phyloP scores from a whole-genome alignment of 345 rosid genomes.

The Sonneratia caseolaris region DNA sequence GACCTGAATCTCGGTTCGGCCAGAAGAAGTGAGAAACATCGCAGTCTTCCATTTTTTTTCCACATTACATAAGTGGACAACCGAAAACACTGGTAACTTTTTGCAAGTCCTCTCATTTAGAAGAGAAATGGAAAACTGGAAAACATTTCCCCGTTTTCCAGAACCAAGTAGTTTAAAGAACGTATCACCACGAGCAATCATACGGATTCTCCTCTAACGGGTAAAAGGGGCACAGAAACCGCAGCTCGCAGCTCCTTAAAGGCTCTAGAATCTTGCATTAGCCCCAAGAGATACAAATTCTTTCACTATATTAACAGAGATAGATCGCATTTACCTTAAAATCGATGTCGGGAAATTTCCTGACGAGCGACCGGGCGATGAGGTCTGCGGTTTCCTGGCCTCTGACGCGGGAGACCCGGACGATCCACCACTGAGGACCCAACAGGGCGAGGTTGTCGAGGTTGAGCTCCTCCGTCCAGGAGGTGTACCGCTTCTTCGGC shows the following conservation, averaged over 20 bases:
- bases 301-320: background rate
- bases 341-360: conserved; percentile 45
- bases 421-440: conserved; percentile 84
- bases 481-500: conserved; percentile 46
- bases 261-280: background rate
- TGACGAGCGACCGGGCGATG: conserved; percentile 45
- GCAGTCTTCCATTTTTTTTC: background rate
- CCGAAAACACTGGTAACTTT: background rate
- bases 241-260: background rate
- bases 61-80: background rate
- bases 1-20: background rate
- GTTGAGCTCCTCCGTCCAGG: conserved; percentile 58
- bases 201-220: background rate
- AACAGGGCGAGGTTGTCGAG: conserved; percentile 53
- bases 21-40: too few species aligned
- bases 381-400: conserved; percentile 51
- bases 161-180: too few species aligned
- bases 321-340: conserved; percentile 38
- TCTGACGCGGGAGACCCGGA: conserved; percentile 48
- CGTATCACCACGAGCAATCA: too few species aligned
- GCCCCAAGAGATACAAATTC: background rate
- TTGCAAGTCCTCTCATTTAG: too few species aligned
- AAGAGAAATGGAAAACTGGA: background rate
- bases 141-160: background rate
- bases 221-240: background rate